Base-by-base conservation (phyloP, 495 filamentous ascomycete genomes). In the Chaetomium tenue region DNA sequence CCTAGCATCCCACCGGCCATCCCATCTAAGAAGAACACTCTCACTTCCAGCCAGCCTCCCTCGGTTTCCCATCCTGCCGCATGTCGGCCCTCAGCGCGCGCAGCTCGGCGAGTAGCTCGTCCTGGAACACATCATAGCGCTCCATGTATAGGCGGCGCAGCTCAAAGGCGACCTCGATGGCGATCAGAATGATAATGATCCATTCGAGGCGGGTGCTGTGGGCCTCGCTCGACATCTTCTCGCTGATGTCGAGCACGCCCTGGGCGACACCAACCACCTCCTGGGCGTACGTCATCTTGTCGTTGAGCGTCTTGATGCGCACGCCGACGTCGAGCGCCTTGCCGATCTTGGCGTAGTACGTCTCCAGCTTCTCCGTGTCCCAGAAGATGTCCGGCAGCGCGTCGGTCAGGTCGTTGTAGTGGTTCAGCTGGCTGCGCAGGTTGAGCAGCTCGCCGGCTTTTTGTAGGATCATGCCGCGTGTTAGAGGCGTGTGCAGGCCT, bases 201-300 rank as follows among this genome's bases (percentile, higher is more conserved):
- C 91, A 96, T 77, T 98, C 94, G n/a, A 98, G 77, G 47, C 90
- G 79, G 16, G 92, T 85, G 12, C 90, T 87, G 75, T 97, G 91
- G 66, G 87, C 89, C 79, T 98, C 93, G 73, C 92, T 97, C 64
- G 95, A 80, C 70, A 90, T 87, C 73, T 97, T 91, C 61, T 95
- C 82, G 23, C 96, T 79, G n/a, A 97, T 92, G 66, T 86, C 90
- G 15, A 94, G 91, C 72, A 97, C 97, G 63, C 96, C 90, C 62
- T 95, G 83, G 18, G 97, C 79, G 15, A 98, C 92, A 65, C 82
- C 90, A 13, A 94, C 93, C 70, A 97, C 97, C 72, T 97, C 94
- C 70, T 92, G 90, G 0, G 92, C 94, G 78, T 98, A 98, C 71
- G 96, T 93, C 86, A 98, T 93, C 79, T 93, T 95, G 79, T 93